Evolutionary conservation across 805 yeast species (phyloP).

Genomic region (Maudiozyma turicensis): DNA sequence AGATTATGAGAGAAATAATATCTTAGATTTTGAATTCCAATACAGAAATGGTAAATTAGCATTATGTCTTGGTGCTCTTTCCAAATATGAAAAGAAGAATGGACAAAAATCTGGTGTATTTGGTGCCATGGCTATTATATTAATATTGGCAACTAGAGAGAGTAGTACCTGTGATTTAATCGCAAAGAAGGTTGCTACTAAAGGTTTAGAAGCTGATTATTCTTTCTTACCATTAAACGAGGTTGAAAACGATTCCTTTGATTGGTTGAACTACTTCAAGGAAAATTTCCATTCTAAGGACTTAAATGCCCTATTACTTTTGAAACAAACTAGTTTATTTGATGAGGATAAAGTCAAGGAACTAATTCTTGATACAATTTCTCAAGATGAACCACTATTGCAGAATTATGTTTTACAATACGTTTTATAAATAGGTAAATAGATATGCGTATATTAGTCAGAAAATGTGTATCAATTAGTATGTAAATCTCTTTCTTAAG

Average conservation of each 20-base stretch:
- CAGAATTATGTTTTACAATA: slow-evolving; percentile 22
- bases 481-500: background rate
- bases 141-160: slow-evolving; percentile 18
- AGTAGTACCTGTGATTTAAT: slow-evolving; percentile 17
- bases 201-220: slow-evolving; percentile 21
- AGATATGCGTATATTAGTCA: background rate
- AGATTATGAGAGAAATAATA: slow-evolving; percentile 27
- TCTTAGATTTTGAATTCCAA: slow-evolving; percentile 23
- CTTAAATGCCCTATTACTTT: slow-evolving; percentile 13
- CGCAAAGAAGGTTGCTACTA: slow-evolving; percentile 25
- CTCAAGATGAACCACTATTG: slow-evolving; percentile 18
- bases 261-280: slow-evolving; percentile 17
- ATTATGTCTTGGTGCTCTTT: slow-evolving; percentile 22
- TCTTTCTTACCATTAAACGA: slow-evolving; percentile 15
- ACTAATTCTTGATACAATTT: slow-evolving; percentile 12
- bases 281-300: slow-evolving; percentile 9
- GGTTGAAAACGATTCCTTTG: slow-evolving; percentile 12
- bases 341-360: slow-evolving; percentile 9
- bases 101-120: slow-evolving; percentile 14
- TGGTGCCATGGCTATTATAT: slow-evolving; percentile 22
- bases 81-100: slow-evolving; percentile 11
- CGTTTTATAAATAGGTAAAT: slow-evolving; percentile 10
- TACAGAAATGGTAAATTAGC: slow-evolving; percentile 25
- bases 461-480: background rate
- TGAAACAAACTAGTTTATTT: slow-evolving; percentile 6